Evolutionary conservation across 495 filamentous ascomycete species (phyloP).

Genomic region (Penicillium odoratum): DNA sequence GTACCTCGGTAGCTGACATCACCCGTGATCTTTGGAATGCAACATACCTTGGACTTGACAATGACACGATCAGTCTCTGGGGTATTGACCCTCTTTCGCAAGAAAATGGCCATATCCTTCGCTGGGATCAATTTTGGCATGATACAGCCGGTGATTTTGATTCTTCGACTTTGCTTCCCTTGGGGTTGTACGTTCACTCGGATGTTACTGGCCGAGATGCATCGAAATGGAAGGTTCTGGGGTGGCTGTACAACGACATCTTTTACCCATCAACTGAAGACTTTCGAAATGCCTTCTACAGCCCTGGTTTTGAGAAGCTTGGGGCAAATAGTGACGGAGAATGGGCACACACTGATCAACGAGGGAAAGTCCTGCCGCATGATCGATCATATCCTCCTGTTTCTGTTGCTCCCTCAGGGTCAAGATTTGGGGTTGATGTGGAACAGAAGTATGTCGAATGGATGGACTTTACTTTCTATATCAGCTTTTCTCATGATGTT

Average conservation of each 20-base stretch:
- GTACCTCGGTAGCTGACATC: not conserved
- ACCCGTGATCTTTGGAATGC: not conserved
- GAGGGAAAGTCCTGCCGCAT: not conserved
- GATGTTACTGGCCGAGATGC: conserved; percentile 1
- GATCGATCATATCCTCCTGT: not conserved
- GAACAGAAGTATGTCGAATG: not conserved
- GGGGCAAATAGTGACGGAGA: not conserved
- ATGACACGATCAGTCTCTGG: not conserved
- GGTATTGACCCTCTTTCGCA: not conserved
- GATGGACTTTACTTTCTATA: not conserved
- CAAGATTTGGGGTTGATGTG: not conserved
- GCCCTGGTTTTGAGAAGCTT: not conserved
- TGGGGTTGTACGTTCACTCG: not conserved
- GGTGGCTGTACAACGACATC: not conserved
- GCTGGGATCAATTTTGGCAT: not conserved
- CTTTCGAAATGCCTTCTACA: not conserved
- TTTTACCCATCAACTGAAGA: not conserved
- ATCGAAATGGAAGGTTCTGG: not conserved
- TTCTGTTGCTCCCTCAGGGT: not conserved
- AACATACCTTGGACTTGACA: not conserved
- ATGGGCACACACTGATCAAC: not conserved
- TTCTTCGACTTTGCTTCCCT: not conserved
- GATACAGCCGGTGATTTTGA: not conserved
- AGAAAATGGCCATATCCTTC: not conserved
- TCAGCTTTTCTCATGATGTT: not conserved